These are phyloP conservation scores for Pneumocystis sp. DNA, from an alignment of 1,139 yeast species.

Conservation along the genomic window DNA sequence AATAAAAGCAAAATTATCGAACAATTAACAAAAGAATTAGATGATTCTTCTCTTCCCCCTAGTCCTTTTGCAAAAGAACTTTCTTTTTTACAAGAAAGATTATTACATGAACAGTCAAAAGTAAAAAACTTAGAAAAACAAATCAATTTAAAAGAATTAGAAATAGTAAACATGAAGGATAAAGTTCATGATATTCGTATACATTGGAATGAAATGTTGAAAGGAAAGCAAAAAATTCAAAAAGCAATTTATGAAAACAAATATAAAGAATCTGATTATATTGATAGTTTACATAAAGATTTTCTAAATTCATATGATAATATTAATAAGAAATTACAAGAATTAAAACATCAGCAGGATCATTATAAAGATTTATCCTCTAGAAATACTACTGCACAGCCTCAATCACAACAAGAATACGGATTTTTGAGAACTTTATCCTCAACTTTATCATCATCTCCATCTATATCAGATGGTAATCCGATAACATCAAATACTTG, in stretches of 20 bases:
- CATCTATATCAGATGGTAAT: background rate
- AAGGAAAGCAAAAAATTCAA: background rate
- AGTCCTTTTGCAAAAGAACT: background rate
- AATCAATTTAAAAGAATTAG: background rate
- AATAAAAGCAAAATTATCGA: background rate
- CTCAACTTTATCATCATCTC: background rate
- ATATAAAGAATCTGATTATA: background rate
- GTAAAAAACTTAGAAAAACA: background rate
- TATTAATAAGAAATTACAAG: background rate
- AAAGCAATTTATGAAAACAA: background rate
- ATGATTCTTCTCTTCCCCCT: background rate
- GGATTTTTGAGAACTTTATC: background rate
- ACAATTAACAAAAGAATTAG: background rate
- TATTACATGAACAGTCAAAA: background rate
- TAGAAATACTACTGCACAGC: background rate
- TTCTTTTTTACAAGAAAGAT: background rate
- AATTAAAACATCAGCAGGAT: background rate
- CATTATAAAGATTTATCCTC: background rate
- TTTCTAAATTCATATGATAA: background rate
- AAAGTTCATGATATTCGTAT: background rate
- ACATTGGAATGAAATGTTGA: background rate
- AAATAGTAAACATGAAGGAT: background rate
- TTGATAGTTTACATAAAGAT: background rate
- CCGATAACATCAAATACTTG: background rate
- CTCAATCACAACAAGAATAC: background rate